Evolutionary conservation across 805 yeast species (phyloP).

Genomic region (Suhomyces kilbournensis): DNA sequence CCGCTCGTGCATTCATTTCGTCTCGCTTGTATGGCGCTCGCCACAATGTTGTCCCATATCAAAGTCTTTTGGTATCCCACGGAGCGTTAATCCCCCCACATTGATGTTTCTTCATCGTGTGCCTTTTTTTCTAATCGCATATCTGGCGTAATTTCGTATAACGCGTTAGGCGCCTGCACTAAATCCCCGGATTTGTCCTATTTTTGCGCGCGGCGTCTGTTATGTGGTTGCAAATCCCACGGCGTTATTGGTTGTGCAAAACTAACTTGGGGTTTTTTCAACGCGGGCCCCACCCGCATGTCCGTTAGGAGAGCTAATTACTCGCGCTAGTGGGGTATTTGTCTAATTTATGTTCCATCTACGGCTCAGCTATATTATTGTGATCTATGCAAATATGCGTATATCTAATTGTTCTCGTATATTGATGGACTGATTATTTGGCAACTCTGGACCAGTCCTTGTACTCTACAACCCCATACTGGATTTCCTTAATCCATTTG

Average conservation of each 20-base stretch:
- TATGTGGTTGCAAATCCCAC: background rate
- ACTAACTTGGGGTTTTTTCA: too few species aligned
- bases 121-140: background rate
- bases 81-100: background rate
- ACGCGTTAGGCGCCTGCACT: background rate
- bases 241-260: too few species aligned
- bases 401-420: background rate
- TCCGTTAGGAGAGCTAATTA: background rate
- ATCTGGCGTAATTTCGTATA: background rate
- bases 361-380: background rate
- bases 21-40: background rate
- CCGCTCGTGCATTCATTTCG: background rate
- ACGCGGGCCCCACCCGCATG: background rate
- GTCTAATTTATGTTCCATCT: background rate
- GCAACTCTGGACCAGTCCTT: slow-evolving; percentile 48
- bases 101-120: background rate
- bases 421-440: background rate
- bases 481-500: slow-evolving; percentile 83
- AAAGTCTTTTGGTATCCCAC: background rate
- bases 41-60: background rate
- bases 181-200: background rate
- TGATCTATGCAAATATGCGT: background rate
- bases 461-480: slow-evolving; percentile 79
- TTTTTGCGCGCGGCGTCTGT: background rate
- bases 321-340: background rate